Base-by-base conservation (phyloP, 73 alveolate species). In the Paraurostyla sp. region DNA sequence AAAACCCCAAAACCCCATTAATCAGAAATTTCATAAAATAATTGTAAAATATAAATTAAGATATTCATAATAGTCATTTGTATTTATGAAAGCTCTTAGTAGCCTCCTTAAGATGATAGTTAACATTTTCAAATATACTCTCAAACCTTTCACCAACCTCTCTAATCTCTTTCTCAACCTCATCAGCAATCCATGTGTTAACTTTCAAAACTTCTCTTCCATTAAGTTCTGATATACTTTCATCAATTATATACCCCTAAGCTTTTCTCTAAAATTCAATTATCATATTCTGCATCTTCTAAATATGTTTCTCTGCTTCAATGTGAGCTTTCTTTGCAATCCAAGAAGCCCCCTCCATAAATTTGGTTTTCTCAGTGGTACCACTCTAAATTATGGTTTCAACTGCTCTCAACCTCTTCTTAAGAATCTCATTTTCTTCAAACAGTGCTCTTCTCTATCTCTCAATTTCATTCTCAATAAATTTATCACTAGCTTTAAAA, bases 271-370 rank as follows among this genome's bases (percentile, higher is more conserved):
- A 18, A 49, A 35, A 75, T 49, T 87, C 89, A 27, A 20, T 15
- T 4, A 36, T n/a, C 30, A 52, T 9, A 51, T 33, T 75, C 59
- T 42, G n/a, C 69, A 50, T 65, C 49, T 58, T 83, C 85, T 57
- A 30, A 49, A 43, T 51, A 35, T 36, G 69, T n/a, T 45, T 60
- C 42, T 63, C 85, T 0, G 76, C 43, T 78, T 83, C 76, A n/a
- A 36, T 23, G 16, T 63, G 76, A 43, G 81, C 88, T 45, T 84
- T 83, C 51, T 51, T 68, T n/a, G 90, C 90, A 76, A 91, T 91
- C 96, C 96, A 91, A 20, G 86, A 69, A 20, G 96, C 96, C 20
- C 96, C 96, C 60, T 91, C 96, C 92, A 91, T 91, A 68, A 91
- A 91, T 54, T 91, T 91, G 57, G 93, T 54, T 48, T 71, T 69